Conservation (phyloP, 176 grass and related monocot species). For the Bothriochloa decipiens region DNA sequence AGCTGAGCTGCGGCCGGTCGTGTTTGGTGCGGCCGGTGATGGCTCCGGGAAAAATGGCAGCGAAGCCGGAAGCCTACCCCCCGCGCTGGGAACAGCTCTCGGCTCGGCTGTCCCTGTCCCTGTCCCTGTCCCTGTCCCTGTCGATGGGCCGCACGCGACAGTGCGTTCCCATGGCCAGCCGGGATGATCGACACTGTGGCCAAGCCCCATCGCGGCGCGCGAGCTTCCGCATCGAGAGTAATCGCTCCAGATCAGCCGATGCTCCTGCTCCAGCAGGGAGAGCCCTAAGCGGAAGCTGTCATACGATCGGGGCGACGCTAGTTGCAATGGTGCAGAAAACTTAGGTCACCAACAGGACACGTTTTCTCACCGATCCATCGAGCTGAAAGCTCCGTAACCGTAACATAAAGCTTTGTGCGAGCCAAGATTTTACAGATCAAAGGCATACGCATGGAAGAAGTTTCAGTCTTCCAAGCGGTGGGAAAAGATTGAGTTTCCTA, state of each 20-base stretch:
- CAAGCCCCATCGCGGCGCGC: too few species aligned
- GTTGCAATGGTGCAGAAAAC: neutral
- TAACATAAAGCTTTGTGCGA: neutral
- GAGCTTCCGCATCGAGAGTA: neutral
- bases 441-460: neutral
- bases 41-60: neutral
- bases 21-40: slow-evolving; percentile 10
- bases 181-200: too few species aligned
- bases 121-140: neutral
- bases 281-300: too few species aligned
- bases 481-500: neutral
- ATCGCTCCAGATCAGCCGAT: neutral
- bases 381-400: neutral
- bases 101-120: neutral
- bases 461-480: neutral
- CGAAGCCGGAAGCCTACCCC: slow-evolving; percentile 2
- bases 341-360: neutral
- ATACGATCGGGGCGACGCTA: neutral
- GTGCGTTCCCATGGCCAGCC: neutral
- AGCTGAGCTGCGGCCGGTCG: neutral
- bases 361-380: neutral
- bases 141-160: neutral
- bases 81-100: neutral
- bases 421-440: neutral
- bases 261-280: neutral